These are phyloP conservation scores for Candida alai DNA, from an alignment of 805 yeast species.

Conservation along the genomic window DNA sequence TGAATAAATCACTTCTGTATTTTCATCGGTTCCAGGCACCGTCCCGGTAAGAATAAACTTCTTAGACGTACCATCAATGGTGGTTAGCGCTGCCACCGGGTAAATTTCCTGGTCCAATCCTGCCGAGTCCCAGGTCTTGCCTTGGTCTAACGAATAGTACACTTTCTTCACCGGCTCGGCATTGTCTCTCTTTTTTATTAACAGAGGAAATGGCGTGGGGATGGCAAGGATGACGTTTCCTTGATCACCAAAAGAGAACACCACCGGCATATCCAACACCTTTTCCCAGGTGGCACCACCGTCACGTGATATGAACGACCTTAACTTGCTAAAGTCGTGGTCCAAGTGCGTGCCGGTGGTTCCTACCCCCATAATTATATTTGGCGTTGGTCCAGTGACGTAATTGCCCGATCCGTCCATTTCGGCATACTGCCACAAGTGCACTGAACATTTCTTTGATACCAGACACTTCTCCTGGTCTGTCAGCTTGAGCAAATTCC, in stretches of 20 bases:
- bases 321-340: slow-evolving; percentile 13
- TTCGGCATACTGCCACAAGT: slow-evolving; percentile 29
- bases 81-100: slow-evolving; percentile 47
- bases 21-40: slow-evolving; percentile 10
- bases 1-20: slow-evolving; percentile 24
- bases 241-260: slow-evolving; percentile 66
- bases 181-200: slow-evolving; percentile 15
- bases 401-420: slow-evolving; percentile 39
- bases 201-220: slow-evolving; percentile 26
- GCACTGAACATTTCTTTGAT: slow-evolving; percentile 48
- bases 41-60: slow-evolving; percentile 52
- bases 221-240: slow-evolving; percentile 70
- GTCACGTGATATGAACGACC: slow-evolving; percentile 66
- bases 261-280: slow-evolving; percentile 49
- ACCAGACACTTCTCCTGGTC: slow-evolving; percentile 44
- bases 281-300: slow-evolving; percentile 73
- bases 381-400: slow-evolving; percentile 54
- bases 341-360: slow-evolving; percentile 25
- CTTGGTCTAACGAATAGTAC: slow-evolving; percentile 67
- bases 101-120: slow-evolving; percentile 42
- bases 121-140: slow-evolving; percentile 55
- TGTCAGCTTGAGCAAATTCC: slow-evolving; percentile 45
- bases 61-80: slow-evolving; percentile 67
- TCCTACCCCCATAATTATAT: slow-evolving; percentile 34
- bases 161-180: slow-evolving; percentile 22